These are phyloP conservation scores for Blakeslea trispora DNA, from an alignment of 371 early-diverging fungal genomes.

Conservation along the genomic window DNA sequence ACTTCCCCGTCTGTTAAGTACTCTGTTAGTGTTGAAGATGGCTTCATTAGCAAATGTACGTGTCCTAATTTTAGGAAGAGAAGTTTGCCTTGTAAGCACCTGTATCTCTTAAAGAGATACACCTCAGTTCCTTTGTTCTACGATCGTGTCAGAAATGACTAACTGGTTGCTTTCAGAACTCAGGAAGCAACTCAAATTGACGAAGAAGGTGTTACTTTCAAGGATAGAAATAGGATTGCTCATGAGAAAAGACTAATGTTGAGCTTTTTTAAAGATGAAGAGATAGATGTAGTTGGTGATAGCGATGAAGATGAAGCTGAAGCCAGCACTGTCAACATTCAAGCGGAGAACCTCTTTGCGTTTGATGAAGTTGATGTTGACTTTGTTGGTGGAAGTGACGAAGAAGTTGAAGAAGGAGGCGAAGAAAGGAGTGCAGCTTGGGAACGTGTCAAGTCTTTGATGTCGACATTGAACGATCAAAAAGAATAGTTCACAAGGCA, in stretches of 20 bases:
- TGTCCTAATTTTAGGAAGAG: not conserved
- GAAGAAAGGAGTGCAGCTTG: too few relatives aligned
- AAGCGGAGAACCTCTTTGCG: too few relatives aligned
- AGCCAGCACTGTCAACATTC: not conserved
- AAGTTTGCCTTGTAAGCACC: not conserved
- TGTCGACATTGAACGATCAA: too few relatives aligned
- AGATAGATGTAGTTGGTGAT: not conserved
- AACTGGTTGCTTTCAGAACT: not conserved
- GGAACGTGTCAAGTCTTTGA: too few relatives aligned
- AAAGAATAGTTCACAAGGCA: too few relatives aligned
- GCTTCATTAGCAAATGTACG: not conserved
- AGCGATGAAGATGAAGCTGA: not conserved
- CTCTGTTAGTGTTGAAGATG: not conserved
- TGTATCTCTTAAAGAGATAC: not conserved
- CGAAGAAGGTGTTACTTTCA: not conserved
- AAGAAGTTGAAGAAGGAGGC: too few relatives aligned
- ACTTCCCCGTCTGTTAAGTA: not conserved
- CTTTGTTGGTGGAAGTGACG: too few relatives aligned
- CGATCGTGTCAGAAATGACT: not conserved
- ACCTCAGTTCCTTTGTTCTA: not conserved
- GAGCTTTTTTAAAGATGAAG: not conserved
- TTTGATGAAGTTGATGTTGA: too few relatives aligned
- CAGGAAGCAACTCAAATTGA: not conserved
- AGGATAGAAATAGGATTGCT: not conserved
- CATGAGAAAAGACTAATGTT: not conserved